phyloP scores from a whole-genome alignment of 805 yeast species.

The Wickerhamomyces hampshirensis region DNA sequence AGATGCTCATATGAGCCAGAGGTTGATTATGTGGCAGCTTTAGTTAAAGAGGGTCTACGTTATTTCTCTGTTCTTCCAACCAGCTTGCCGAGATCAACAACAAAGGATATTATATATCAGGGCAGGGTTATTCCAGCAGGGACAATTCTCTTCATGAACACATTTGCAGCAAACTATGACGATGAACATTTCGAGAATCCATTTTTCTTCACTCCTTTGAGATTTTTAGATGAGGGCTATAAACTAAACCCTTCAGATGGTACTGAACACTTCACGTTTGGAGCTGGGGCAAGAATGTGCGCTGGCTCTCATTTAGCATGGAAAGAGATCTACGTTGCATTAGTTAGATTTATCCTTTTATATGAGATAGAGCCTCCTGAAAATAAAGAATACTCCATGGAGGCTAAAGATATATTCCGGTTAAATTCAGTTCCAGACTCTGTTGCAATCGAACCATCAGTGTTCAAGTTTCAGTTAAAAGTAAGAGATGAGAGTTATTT shows the following conservation, averaged over 20 bases:
- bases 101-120: constrained; percentile 41
- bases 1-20: constrained; percentile 25
- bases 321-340: constrained; percentile 57
- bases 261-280: constrained; percentile 47
- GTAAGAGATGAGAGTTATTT: constrained; percentile 25
- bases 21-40: constrained; percentile 50
- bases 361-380: constrained; percentile 45
- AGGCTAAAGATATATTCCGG: constrained; percentile 41
- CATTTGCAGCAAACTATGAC: constrained; percentile 71
- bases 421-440: constrained; percentile 50
- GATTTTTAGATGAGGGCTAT: constrained; percentile 40
- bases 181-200: constrained; percentile 28
- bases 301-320: constrained; percentile 62
- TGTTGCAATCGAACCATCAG: constrained; percentile 58
- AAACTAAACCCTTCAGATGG: constrained; percentile 3
- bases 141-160: constrained; percentile 58
- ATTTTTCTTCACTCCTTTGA: constrained; percentile 49
- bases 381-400: constrained; percentile 31
- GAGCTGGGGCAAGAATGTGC: constrained; percentile 71
- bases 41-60: constrained; percentile 59
- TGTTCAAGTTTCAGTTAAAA: constrained; percentile 31
- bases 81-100: constrained; percentile 57
- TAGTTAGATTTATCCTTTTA: constrained; percentile 46
- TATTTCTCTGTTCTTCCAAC: constrained; percentile 63
- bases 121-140: constrained; percentile 46